Percentiles rank a stretch among this genome's conserved stretches.
Conservation (phyloP, 208 protist genomes). For the Leishmania lainsoni region DNA sequence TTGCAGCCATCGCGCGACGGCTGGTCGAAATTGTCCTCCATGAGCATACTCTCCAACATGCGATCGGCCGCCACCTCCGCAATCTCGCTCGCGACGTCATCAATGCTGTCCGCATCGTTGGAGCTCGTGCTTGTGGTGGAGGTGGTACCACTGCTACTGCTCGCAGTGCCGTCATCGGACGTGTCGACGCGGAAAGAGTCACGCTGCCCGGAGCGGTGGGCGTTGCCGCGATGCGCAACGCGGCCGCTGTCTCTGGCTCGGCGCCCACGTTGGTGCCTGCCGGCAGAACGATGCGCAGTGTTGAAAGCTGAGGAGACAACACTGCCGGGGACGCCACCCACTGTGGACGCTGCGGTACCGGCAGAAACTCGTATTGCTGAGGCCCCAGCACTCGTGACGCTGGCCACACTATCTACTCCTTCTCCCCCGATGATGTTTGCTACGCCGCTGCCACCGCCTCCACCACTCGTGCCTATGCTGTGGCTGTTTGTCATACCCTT, state of each 20-base stretch:
- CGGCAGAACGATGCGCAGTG: neutral
- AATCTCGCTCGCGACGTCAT: constrained; percentile 5
- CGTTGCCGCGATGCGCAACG: constrained; percentile 1
- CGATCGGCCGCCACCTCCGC: neutral
- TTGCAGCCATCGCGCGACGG: constrained; percentile 5
- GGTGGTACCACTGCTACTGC: constrained; percentile 8
- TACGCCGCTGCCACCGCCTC: neutral
- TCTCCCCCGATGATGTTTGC: neutral
- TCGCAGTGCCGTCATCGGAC: constrained; percentile 4
- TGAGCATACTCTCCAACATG: constrained; percentile 20
- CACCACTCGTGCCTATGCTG: constrained; percentile 6
- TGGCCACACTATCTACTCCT: neutral
- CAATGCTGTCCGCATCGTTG: neutral
- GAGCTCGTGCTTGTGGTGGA: constrained; percentile 1
- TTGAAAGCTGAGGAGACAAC: neutral
- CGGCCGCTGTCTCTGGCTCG: neutral
- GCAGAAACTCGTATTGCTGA: neutral
- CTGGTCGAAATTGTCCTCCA: constrained; percentile 15
- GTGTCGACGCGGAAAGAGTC: constrained; percentile 3
- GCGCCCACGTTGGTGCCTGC: neutral
- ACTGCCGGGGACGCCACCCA: neutral
- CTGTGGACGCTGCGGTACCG: neutral
- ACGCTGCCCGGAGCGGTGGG: constrained; percentile 1
- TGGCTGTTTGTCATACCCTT: neutral
- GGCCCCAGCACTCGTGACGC: constrained; percentile 1